Percentiles rank a stretch among this genome's conserved stretches.
Evolutionary conservation across 2,329 filamentous ascomycete genomes (phyloP).

Genomic region (Penicillium brasilianum): DNA sequence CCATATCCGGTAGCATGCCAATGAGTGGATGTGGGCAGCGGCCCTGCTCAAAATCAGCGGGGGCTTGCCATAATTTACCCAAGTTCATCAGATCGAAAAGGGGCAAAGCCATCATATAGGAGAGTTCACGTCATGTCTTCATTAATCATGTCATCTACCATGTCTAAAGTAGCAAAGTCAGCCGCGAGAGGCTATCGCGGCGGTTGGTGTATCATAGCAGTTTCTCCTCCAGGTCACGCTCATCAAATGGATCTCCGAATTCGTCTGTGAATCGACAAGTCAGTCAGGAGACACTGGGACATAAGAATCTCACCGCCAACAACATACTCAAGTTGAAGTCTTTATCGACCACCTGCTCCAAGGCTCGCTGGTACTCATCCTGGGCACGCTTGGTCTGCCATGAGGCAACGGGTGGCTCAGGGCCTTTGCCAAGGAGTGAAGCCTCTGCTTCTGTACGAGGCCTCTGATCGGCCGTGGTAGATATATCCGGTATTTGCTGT

Average conservation of each 20-base stretch:
- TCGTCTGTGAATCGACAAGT: conserved; percentile 39
- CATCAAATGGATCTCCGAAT: conserved; percentile 54
- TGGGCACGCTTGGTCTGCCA: conserved; percentile 63
- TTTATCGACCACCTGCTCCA: conserved; percentile 57
- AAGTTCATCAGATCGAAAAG: neutral
- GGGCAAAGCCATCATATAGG: neutral
- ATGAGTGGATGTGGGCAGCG: neutral
- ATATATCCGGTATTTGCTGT: conserved; percentile 21
- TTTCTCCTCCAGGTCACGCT: conserved; percentile 43
- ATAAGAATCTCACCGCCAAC: neutral
- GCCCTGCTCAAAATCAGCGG: neutral
- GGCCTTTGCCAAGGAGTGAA: conserved; percentile 26
- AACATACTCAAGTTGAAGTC: conserved; percentile 56
- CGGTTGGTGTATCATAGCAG: conserved; percentile 17
- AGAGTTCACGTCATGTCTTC: conserved; percentile 30
- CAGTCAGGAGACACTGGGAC: conserved; percentile 1
- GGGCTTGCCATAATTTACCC: neutral
- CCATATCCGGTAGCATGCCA: neutral
- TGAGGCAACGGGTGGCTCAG: conserved; percentile 54
- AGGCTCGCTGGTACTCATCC: conserved; percentile 60
- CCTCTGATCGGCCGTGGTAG: conserved; percentile 1
- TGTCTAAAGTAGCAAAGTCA: conserved; percentile 17
- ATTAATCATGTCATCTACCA: conserved; percentile 31
- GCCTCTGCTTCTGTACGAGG: conserved; percentile 14
- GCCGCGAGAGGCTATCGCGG: neutral